Conservation (phyloP, 1,284 basidiomycete genomes). For the Malassezia pachydermatis region DNA sequence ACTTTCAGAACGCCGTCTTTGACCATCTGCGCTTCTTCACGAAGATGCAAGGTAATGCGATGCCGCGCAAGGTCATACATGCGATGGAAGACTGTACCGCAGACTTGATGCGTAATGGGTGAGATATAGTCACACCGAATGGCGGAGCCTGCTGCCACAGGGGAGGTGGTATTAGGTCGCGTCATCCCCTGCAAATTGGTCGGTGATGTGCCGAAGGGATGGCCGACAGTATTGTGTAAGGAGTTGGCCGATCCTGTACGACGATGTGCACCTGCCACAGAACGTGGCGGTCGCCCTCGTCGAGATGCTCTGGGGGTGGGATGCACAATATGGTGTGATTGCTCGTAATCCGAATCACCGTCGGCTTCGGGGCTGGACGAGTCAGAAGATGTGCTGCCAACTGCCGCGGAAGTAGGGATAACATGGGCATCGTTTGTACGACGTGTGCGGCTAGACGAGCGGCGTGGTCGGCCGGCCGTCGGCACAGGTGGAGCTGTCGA, state of each 20-base stretch:
- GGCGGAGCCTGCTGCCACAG: neutral
- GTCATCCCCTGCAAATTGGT: neutral
- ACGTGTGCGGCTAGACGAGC: neutral
- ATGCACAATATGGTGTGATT: conserved; percentile 1
- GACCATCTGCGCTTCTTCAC: conserved; percentile 39
- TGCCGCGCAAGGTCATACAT: conserved; percentile 46
- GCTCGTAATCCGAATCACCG: conserved; percentile 18
- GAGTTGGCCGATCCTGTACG: neutral
- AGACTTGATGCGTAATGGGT: conserved; percentile 31
- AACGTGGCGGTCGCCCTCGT: conserved; percentile 7
- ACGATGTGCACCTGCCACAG: neutral
- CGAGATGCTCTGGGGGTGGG: conserved; percentile 1
- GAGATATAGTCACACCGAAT: conserved; percentile 45
- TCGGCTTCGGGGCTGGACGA: conserved; percentile 6
- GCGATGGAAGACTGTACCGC: conserved; percentile 44
- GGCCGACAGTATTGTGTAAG: neutral
- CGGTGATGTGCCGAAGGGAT: neutral
- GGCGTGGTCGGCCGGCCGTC: neutral
- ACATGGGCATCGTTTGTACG: neutral
- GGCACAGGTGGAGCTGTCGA: neutral
- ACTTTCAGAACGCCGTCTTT: conserved; percentile 31
- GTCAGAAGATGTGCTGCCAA: neutral
- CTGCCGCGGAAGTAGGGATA: neutral
- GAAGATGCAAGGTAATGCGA: conserved; percentile 43
- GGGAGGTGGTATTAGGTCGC: neutral